Evolutionary conservation across 148 eudicot genomes (phyloP), one percentile per base, ranked within the genome.

Genomic region (Fagopyrum homotropicum): DNA sequence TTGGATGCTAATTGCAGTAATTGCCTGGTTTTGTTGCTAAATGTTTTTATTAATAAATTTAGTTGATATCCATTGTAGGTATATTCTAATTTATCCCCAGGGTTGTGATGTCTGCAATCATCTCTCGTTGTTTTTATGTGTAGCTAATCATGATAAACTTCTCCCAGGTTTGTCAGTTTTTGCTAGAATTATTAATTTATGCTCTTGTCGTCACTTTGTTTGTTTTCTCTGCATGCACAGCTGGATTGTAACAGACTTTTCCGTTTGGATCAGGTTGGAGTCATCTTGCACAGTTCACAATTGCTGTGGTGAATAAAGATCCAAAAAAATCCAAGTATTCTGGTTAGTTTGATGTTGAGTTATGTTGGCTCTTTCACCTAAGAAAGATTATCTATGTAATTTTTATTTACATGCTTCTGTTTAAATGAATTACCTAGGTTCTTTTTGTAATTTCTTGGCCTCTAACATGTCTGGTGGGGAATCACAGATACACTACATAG

Each of bases 61-160:
- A 6, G 47, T 47, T 76, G 56, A 76, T 81, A 29, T 78, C 70
- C 47, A 72, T 84, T 68, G 61, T 84, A 93, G 98, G 98, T 91
- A 93, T 79, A 93, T 93, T 77, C 83, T 93, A 77, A 89, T 93
- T 68, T 93, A 93, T 80, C 98, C 98, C 46, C 98, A 93, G 79
- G 97, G 98, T 35, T 91, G 98, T 82, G 98, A 93, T 79, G 97
- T 91, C 76, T 88, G 98, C 82, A 93, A 93, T 75, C 98, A 93
- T 81, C 97, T 93, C 57, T 93, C 98, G 0, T 85, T 93, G 82
- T 93, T 93, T 86, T 88, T 93, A 4, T 93, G 98, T 76, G 98
- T 93, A 52, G 96, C 93, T 72, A 84, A 91, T 82, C 97, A 90
- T 76, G 98, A 93, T 81, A 93, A 93, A 87, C 98, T 93, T 80